Evolutionary conservation across 805 yeast genomes (phyloP).

Genomic region (Debaryomyces prosopidis): DNA sequence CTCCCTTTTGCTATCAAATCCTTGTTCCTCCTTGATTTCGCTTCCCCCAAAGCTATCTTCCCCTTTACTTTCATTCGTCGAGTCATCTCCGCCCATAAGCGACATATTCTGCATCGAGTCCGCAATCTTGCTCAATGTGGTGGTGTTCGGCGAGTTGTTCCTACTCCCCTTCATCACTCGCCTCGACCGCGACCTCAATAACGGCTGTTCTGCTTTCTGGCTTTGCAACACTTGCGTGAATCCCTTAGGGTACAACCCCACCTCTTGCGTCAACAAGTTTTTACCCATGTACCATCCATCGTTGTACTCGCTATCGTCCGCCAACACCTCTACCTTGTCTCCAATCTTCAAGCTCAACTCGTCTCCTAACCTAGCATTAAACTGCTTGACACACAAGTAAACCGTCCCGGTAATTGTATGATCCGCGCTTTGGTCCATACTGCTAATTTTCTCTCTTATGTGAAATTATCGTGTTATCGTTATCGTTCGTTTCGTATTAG

Average conservation of each 20-base stretch:
- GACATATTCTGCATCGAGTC: constrained; percentile 7
- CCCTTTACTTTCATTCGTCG: constrained; percentile 11
- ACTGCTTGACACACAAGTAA: constrained; percentile 76
- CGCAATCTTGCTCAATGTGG: constrained; percentile 4
- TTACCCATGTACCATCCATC: constrained; percentile 98
- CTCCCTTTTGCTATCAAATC: neutral
- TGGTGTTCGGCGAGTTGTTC: neutral
- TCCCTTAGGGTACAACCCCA: constrained; percentile 88
- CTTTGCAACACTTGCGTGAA: constrained; percentile 61
- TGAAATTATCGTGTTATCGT: too few species aligned
- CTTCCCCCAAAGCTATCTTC: neutral
- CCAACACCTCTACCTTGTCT: constrained; percentile 82
- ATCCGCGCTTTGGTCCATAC: neutral
- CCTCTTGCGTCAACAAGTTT: constrained; percentile 67
- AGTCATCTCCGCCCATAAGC: neutral
- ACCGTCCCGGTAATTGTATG: constrained; percentile 22
- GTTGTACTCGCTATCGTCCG: constrained; percentile 89
- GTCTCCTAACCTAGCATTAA: constrained; percentile 84
- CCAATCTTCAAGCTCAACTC: constrained; percentile 81
- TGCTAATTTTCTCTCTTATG: neutral
- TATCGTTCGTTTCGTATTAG: too few species aligned
- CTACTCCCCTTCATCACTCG: constrained; percentile 24
- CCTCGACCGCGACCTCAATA: constrained; percentile 56
- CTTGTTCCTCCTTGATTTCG: neutral
- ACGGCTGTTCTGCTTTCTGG: constrained; percentile 13